Base-by-base conservation (phyloP, 371 early-diverging fungal genomes). In the Dinochytrium kinnereticum region DNA sequence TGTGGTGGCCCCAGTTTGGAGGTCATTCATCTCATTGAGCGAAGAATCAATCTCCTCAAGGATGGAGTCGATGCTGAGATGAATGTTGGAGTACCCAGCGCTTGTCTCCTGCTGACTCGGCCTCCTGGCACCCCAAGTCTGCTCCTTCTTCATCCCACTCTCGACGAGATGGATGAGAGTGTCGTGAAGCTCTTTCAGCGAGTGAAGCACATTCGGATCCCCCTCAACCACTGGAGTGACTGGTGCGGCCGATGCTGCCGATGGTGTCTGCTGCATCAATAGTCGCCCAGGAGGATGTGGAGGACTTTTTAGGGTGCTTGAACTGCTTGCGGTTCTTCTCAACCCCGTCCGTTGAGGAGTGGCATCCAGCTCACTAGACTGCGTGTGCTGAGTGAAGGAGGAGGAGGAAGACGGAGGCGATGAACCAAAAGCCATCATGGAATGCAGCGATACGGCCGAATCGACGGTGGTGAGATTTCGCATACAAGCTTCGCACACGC, bases 381-480 rank as follows among this genome's bases (percentile, higher is more conserved):
- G 15, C 3, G 36, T 61, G 13, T 30, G 34, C 7, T 30, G 2
- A 26, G 30, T 61, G 61, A 36, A 7, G 61, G 55, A 53, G 5
- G 55, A 21, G 5, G 55, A 26, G 5, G 55, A 53, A 13, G 55
- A 61, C 30, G 61, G 34, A 15, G 61, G 7, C 7, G 61, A 31
- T 10, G 61, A 37, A 17, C 34, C 28, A 61, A 10, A 33, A 15
- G 7, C 36, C 13, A 33, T 10, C 10, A 33, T 13, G 34, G 61
- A 33, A 36, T 61, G 30, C 3, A 61, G 61, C 3, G 61, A 61
- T 30, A 61, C 26, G 61, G 61, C 61, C 30, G 61, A 61, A 36
- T 61, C 61, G 34, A 34, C 61, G 5, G 30, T 33, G 24, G 61
- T 61, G 61, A 61, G 61, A 34, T 61, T 13, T 5, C 26, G 7